Evolutionary conservation across 192 early-diverging fungal species (phyloP).

Genomic region (Rhizoclosmatium sp.): DNA sequence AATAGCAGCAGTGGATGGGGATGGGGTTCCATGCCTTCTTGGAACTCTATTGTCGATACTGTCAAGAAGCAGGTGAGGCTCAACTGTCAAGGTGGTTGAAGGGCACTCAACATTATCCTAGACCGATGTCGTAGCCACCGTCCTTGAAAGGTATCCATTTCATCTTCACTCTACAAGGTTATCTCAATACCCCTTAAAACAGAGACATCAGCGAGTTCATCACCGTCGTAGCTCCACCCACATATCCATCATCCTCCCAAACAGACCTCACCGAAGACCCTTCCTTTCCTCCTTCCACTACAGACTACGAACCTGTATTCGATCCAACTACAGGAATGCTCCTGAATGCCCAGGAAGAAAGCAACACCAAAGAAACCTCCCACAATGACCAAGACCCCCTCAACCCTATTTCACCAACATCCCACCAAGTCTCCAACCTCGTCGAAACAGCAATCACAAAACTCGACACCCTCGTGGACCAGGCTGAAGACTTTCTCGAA

Average conservation of each 20-base stretch:
- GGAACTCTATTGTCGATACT: constrained; percentile 51
- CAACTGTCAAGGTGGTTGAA: background rate
- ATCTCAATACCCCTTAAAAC: constrained; percentile 5
- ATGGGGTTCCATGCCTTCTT: constrained; percentile 44
- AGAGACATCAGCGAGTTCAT: constrained; percentile 56
- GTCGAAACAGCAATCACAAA: constrained; percentile 5
- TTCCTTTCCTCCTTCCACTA: background rate
- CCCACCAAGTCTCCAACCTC: background rate
- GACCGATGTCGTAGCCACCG: constrained; percentile 28
- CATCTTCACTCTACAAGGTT: background rate
- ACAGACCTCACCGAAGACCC: background rate
- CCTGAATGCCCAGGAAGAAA: background rate
- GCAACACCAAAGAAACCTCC: background rate
- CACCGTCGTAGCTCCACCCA: constrained; percentile 41
- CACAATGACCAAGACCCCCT: constrained; percentile 3
- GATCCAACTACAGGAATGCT: constrained; percentile 25
- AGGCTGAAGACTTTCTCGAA: constrained; percentile 17
- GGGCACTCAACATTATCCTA: background rate
- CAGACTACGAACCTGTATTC: background rate
- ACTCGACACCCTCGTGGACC: background rate
- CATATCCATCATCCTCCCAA: background rate
- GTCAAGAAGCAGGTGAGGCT: constrained; percentile 53
- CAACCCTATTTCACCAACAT: background rate
- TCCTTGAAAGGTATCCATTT: constrained; percentile 22
- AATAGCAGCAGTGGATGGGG: constrained; percentile 25